Conservation (phyloP, 2,329 filamentous ascomycete genomes). For the Chaetomium olivaceum region DNA sequence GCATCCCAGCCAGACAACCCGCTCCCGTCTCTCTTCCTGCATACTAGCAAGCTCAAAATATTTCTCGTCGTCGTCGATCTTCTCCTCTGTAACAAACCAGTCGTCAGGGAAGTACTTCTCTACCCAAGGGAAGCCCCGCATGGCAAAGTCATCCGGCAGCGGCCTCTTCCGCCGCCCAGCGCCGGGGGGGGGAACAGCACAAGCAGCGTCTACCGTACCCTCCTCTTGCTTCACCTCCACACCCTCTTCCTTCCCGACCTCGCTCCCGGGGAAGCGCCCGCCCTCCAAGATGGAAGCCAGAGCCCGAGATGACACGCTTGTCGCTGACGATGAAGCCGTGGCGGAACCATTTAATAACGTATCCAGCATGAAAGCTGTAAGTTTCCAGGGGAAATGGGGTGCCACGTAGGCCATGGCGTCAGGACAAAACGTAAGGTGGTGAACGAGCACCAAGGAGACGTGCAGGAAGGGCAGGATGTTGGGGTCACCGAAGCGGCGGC, state of each 20-base stretch:
- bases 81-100: conserved; percentile 57
- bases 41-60: conserved; percentile 63
- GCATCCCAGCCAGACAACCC: conserved; percentile 60
- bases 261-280: conserved; percentile 49
- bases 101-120: conserved; percentile 57
- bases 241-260: conserved; percentile 28
- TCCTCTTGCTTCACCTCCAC: conserved; percentile 12
- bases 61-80: conserved; percentile 67
- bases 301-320: not conserved
- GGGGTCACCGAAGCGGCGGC: conserved; percentile 55
- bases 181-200: not conserved
- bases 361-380: conserved; percentile 45
- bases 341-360: conserved; percentile 30
- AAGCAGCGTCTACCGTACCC: not conserved
- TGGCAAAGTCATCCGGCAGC: conserved; percentile 67
- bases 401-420: conserved; percentile 49
- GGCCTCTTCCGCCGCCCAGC: not conserved
- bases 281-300: conserved; percentile 40
- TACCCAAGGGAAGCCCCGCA: conserved; percentile 63
- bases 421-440: conserved; percentile 45
- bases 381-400: conserved; percentile 42
- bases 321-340: not conserved
- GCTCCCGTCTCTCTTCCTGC: conserved; percentile 54
- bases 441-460: conserved; percentile 60
- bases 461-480: conserved; percentile 65